Conservation (phyloP, 1,284 basidiomycete genomes). For the Ustilago sp. region DNA sequence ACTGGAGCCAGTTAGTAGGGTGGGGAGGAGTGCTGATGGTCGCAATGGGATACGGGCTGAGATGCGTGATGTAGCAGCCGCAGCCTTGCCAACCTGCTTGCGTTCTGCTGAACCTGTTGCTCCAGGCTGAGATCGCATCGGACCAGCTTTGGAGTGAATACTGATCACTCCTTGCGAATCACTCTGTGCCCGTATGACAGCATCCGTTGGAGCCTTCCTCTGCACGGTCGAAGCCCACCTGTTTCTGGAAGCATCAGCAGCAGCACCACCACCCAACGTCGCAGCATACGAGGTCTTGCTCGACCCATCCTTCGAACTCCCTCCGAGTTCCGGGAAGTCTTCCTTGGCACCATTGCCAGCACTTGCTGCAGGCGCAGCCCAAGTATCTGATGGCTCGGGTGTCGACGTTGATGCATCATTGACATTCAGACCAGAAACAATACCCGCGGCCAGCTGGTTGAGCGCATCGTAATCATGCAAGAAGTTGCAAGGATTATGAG, state of each 20-base stretch:
- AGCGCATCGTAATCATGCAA: conserved; percentile 72
- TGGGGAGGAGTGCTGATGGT: conserved; percentile 85
- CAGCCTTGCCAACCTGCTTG: conserved; percentile 6
- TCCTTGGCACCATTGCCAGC: conserved; percentile 68
- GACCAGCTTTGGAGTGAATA: conserved; percentile 36
- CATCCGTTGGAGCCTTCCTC: conserved; percentile 30
- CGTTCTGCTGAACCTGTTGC: conserved; percentile 2
- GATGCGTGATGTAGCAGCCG: conserved; percentile 9
- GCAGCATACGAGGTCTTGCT: conserved; percentile 46
- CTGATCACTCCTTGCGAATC: conserved; percentile 36
- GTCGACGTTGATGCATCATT: conserved; percentile 71
- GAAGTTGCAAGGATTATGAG: conserved; percentile 67
- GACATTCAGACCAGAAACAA: conserved; percentile 64
- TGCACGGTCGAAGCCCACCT: conserved; percentile 61
- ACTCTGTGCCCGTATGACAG: conserved; percentile 29
- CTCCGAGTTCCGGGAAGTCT: conserved; percentile 85
- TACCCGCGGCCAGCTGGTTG: conserved; percentile 74
- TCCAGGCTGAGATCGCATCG: conserved; percentile 22
- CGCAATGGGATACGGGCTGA: conserved; percentile 75
- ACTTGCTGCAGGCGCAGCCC: background rate
- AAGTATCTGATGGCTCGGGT: conserved; percentile 62
- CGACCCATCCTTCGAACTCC: conserved; percentile 9
- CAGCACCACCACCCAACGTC: conserved; percentile 21
- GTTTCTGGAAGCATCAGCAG: conserved; percentile 46
- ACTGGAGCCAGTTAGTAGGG: conserved; percentile 74